A percentile compares a stretch with the other conserved stretches of the same genome.
phyloP scores from a whole-genome alignment of 768 basidiomycete species.

The Termitomyces sp. region DNA sequence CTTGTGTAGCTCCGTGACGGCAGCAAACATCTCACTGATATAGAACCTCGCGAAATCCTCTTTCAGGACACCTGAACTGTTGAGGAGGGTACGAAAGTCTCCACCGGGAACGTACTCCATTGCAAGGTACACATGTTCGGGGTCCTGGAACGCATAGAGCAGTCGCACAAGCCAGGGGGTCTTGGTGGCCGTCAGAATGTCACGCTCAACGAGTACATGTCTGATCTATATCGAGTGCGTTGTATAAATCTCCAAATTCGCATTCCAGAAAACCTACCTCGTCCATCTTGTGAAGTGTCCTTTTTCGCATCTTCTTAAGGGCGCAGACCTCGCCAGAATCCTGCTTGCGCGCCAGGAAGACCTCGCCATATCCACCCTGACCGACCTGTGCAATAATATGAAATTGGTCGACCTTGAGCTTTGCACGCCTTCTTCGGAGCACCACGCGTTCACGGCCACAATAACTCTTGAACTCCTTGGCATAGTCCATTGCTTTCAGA shows the following conservation, averaged over 20 bases:
- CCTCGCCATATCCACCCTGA: slow-evolving; percentile 98
- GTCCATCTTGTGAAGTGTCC: slow-evolving; percentile 96
- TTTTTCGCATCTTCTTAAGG: slow-evolving; percentile 95
- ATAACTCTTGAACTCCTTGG: slow-evolving; percentile 88
- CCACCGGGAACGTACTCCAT: slow-evolving; percentile 99
- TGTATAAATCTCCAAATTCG: neutral
- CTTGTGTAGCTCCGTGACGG: slow-evolving; percentile 91
- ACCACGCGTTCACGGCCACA: slow-evolving; percentile 90
- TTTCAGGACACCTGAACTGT: slow-evolving; percentile 96
- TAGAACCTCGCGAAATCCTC: slow-evolving; percentile 97
- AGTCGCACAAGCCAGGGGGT: slow-evolving; percentile 95
- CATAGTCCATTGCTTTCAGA: slow-evolving; percentile 49
- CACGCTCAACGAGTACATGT: slow-evolving; percentile 97
- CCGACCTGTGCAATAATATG: slow-evolving; percentile 99
- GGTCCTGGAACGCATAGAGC: slow-evolving; percentile 96
- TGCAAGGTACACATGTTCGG: slow-evolving; percentile 86
- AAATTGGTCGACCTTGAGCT: slow-evolving; percentile 91
- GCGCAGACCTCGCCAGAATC: slow-evolving; percentile 97
- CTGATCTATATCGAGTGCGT: slow-evolving; percentile 56
- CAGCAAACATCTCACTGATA: slow-evolving; percentile 96
- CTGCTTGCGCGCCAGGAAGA: slow-evolving; percentile 90
- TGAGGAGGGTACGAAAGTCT: slow-evolving; percentile 95
- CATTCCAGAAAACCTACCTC: slow-evolving; percentile 51
- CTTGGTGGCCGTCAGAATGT: slow-evolving; percentile 95
- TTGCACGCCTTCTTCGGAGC: slow-evolving; percentile 88